These are phyloP conservation scores for Cicer arietinum DNA, from an alignment of 306 rosid species.

Conservation along the genomic window DNA sequence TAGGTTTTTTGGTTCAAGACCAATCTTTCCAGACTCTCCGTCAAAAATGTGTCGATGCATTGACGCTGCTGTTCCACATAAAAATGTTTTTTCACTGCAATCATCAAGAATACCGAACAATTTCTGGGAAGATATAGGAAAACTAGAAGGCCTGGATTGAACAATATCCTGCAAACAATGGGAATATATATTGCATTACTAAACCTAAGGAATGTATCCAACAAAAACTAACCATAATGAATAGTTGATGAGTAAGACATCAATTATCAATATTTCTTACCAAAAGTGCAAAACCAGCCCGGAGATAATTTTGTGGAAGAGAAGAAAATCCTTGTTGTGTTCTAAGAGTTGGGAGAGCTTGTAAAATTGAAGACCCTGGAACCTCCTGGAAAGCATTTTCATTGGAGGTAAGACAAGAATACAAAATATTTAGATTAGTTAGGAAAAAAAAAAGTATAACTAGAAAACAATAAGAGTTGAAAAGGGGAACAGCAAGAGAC, in stretches of 20 bases:
- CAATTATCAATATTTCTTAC: conserved; percentile 53
- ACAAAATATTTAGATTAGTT: conserved; percentile 17
- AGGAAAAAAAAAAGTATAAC: neutral
- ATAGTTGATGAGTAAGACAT: conserved; percentile 32
- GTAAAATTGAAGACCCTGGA: conserved; percentile 78
- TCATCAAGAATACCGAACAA: conserved; percentile 76
- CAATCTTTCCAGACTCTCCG: conserved; percentile 86
- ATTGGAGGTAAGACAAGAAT: conserved; percentile 33
- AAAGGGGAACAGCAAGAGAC: conserved; percentile 31
- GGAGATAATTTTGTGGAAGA: conserved; percentile 77
- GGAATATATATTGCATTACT: conserved; percentile 24
- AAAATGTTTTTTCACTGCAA: conserved; percentile 88
- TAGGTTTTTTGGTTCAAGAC: conserved; percentile 82
- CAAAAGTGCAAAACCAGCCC: conserved; percentile 91
- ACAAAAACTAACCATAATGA: conserved; percentile 10
- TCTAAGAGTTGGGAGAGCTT: conserved; percentile 62
- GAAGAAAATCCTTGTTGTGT: conserved; percentile 70
- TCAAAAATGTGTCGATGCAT: conserved; percentile 84
- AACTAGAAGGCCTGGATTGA: conserved; percentile 70
- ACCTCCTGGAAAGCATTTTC: conserved; percentile 68
- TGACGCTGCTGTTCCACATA: conserved; percentile 70
- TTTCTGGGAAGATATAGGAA: conserved; percentile 77
- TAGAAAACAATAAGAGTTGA: conserved; percentile 21
- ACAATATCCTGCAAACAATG: conserved; percentile 72
- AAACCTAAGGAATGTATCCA: conserved; percentile 26